phyloP scores from a whole-genome alignment of 495 filamentous ascomycete genomes.

The Podospora pseudopauciseta region DNA sequence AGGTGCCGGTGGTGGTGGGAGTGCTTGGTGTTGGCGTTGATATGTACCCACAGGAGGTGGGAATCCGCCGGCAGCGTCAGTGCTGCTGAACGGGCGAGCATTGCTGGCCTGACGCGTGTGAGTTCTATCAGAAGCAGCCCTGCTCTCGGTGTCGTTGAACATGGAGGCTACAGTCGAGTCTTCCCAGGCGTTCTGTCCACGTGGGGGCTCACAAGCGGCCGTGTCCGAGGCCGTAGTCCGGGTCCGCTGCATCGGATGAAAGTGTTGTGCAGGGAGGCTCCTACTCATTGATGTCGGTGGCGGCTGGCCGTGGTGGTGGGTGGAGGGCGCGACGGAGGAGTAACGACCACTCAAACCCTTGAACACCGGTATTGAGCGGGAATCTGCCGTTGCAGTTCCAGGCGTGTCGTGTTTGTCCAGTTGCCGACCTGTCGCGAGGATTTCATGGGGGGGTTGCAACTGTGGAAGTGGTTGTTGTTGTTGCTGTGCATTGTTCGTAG shows the following conservation, averaged over 20 bases:
- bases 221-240: conserved; percentile 32
- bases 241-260: conserved; percentile 33
- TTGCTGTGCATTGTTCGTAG: conserved; percentile 14
- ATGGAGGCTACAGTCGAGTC: conserved; percentile 38
- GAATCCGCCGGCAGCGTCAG: conserved; percentile 9
- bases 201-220: conserved; percentile 19
- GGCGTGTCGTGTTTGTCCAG: conserved; percentile 13
- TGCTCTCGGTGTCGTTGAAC: conserved; percentile 33
- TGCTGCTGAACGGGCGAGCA: conserved; percentile 29
- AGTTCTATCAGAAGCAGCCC: conserved; percentile 28
- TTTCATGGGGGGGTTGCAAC: conserved; percentile 31
- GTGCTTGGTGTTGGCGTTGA: conserved; percentile 10
- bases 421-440: conserved; percentile 18
- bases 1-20: conserved; percentile 13
- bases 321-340: background rate
- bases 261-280: conserved; percentile 9
- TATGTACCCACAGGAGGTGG: background rate
- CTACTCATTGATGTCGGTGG: conserved; percentile 23
- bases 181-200: conserved; percentile 35
- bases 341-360: conserved; percentile 16
- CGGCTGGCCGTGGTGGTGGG: conserved; percentile 12
- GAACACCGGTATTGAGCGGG: conserved; percentile 26
- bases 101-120: conserved; percentile 26
- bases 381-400: conserved; percentile 18
- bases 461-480: conserved; percentile 14